Conservation (phyloP, 1,284 basidiomycete species). For the Vanrija pseudolonga region DNA sequence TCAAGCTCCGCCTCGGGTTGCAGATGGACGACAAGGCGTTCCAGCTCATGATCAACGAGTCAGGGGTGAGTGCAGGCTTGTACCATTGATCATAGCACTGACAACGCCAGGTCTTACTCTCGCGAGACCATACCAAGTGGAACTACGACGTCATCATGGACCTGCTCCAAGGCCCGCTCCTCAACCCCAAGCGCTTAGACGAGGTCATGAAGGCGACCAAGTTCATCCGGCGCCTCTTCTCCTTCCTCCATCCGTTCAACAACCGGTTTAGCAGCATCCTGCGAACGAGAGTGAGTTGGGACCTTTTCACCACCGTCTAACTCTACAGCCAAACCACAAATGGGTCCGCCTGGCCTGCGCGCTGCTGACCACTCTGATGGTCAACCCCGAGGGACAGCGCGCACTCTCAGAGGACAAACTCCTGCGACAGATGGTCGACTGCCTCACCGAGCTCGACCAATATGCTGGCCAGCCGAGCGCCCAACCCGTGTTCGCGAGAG, state of each 20-base stretch:
- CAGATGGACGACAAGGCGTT: constrained; percentile 91
- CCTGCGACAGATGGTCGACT: constrained; percentile 76
- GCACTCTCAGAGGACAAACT: constrained; percentile 86
- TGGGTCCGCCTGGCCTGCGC: constrained; percentile 84
- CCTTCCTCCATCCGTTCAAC: constrained; percentile 87
- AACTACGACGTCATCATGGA: constrained; percentile 84
- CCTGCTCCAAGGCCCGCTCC: constrained; percentile 84
- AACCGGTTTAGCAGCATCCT: constrained; percentile 81
- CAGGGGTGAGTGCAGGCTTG: constrained; percentile 57
- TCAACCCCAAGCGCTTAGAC: constrained; percentile 90
- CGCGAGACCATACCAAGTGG: constrained; percentile 90
- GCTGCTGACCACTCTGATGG: constrained; percentile 75
- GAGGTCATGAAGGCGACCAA: constrained; percentile 89
- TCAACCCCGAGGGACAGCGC: constrained; percentile 75
- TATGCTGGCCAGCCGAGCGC: constrained; percentile 49
- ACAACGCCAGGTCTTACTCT: constrained; percentile 66
- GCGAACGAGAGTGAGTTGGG: constrained; percentile 59
- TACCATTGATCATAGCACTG: constrained; percentile 6
- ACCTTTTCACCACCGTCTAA: not conserved
- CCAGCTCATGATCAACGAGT: constrained; percentile 74
- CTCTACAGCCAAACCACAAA: constrained; percentile 62
- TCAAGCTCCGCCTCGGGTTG: constrained; percentile 80
- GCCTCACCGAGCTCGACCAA: constrained; percentile 88
- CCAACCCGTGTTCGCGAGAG: constrained; percentile 79
- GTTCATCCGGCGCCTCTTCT: constrained; percentile 79